These are phyloP conservation scores for Nemania sp. DNA, from an alignment of 2,329 filamentous ascomycete species.

Conservation along the genomic window DNA sequence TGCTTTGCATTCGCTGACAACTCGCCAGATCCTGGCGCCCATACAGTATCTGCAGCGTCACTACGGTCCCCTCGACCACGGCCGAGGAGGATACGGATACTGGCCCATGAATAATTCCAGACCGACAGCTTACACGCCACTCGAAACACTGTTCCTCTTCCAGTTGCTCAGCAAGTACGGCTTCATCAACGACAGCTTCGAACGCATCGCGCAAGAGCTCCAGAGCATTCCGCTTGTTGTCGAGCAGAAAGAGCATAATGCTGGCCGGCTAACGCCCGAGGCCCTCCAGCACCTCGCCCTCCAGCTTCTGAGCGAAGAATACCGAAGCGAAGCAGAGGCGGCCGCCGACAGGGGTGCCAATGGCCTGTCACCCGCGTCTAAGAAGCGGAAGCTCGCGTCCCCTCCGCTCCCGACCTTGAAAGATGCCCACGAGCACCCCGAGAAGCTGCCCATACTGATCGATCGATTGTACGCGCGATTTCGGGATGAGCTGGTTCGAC, in stretches of 20 bases:
- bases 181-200: conserved; percentile 66
- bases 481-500: conserved; percentile 66
- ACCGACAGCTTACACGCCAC: conserved; percentile 71
- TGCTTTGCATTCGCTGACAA: conserved; percentile 38
- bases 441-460: conserved; percentile 71
- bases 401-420: conserved; percentile 66
- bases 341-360: conserved; percentile 47
- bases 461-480: conserved; percentile 76
- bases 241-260: conserved; percentile 71
- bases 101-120: conserved; percentile 58
- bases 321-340: conserved; percentile 54
- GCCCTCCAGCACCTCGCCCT: conserved; percentile 79
- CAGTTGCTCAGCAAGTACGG: conserved; percentile 74
- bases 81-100: conserved; percentile 57
- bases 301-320: conserved; percentile 73
- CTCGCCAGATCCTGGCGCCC: conserved; percentile 55
- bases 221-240: conserved; percentile 74
- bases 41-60: conserved; percentile 57
- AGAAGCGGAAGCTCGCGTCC: conserved; percentile 74
- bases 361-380: conserved; percentile 58
- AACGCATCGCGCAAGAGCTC: conserved; percentile 72
- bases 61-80: conserved; percentile 58
- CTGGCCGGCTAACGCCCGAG: conserved; percentile 72
- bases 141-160: conserved; percentile 85
- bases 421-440: conserved; percentile 67